Evolutionary conservation across 73 alveolate species (phyloP).

Genomic region (Effrenium voratum): DNA sequence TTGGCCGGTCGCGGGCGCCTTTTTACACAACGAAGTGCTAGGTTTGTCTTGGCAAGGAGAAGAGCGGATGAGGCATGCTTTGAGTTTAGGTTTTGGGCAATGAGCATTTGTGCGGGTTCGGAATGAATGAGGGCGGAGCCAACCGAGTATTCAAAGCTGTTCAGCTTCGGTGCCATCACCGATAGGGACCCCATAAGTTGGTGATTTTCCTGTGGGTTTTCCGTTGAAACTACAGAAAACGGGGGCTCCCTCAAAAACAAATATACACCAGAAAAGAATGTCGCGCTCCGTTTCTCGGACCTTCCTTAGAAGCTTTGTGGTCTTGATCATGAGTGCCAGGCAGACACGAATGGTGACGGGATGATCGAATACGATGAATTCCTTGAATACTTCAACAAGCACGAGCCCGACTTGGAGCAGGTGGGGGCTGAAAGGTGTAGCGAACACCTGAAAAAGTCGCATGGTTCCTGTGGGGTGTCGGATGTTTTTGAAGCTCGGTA

Average conservation of each 20-base stretch:
- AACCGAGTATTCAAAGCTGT: too few species aligned
- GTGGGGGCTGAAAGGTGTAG: background rate
- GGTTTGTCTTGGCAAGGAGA: too few species aligned
- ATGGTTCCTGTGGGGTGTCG: background rate
- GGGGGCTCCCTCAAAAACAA: background rate
- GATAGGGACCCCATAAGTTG: background rate
- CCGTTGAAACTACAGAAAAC: background rate
- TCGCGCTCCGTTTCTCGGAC: background rate
- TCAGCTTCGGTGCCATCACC: background rate
- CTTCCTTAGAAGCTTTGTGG: background rate
- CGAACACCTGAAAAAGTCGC: background rate
- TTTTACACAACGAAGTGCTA: too few species aligned
- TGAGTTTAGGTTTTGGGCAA: too few species aligned
- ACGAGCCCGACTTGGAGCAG: conserved; percentile 53
- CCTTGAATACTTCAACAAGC: conserved; percentile 63
- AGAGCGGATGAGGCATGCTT: too few species aligned
- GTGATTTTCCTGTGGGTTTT: background rate
- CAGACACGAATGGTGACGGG: conserved; percentile 88
- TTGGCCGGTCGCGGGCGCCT: too few species aligned
- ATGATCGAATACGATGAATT: conserved; percentile 92
- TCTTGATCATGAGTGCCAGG: background rate
- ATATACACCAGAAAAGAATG: background rate
- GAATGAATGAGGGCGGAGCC: too few species aligned
- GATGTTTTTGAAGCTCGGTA: too few species aligned
- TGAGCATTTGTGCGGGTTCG: too few species aligned